Evolutionary conservation across 2,329 filamentous ascomycete genomes (phyloP).

Genomic region (Cercospora zeina): DNA sequence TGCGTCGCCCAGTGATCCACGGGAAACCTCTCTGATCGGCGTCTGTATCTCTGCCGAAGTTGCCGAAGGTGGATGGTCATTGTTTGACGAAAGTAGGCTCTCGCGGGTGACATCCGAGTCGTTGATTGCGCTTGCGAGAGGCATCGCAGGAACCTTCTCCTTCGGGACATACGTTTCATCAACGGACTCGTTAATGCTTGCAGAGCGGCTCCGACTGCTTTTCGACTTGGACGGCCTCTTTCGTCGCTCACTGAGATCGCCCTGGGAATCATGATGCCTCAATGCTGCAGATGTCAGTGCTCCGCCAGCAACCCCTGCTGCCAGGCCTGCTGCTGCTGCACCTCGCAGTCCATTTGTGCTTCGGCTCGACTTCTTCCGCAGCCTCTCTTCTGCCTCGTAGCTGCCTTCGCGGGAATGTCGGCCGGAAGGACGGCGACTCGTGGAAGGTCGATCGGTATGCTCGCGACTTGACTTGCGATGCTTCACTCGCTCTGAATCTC

Average conservation of each 20-base stretch:
- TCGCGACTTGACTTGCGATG: slow-evolving; percentile 57
- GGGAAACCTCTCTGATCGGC: slow-evolving; percentile 61
- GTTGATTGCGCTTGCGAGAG: slow-evolving; percentile 80
- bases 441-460: slow-evolving; percentile 33
- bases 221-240: slow-evolving; percentile 51
- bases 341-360: slow-evolving; percentile 49
- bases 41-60: slow-evolving; percentile 60
- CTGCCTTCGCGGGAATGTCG: slow-evolving; percentile 32
- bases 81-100: slow-evolving; percentile 80
- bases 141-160: slow-evolving; percentile 70
- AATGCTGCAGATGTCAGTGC: slow-evolving; percentile 63
- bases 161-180: slow-evolving; percentile 52
- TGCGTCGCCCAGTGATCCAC: slow-evolving; percentile 55
- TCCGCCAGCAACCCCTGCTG: slow-evolving; percentile 55
- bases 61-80: slow-evolving; percentile 69
- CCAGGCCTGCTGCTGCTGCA: slow-evolving; percentile 56
- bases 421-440: slow-evolving; percentile 34
- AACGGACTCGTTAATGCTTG: slow-evolving; percentile 55
- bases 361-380: slow-evolving; percentile 57
- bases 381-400: slow-evolving; percentile 50
- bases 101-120: slow-evolving; percentile 84
- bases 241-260: slow-evolving; percentile 51
- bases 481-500: slow-evolving; percentile 55
- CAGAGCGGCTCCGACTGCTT: slow-evolving; percentile 54
- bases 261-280: slow-evolving; percentile 64